Percentiles rank a stretch among this genome's conserved stretches.
phyloP scores from a whole-genome alignment of 2,329 filamentous ascomycete genomes.

The Emmonsiellopsis sp. region DNA sequence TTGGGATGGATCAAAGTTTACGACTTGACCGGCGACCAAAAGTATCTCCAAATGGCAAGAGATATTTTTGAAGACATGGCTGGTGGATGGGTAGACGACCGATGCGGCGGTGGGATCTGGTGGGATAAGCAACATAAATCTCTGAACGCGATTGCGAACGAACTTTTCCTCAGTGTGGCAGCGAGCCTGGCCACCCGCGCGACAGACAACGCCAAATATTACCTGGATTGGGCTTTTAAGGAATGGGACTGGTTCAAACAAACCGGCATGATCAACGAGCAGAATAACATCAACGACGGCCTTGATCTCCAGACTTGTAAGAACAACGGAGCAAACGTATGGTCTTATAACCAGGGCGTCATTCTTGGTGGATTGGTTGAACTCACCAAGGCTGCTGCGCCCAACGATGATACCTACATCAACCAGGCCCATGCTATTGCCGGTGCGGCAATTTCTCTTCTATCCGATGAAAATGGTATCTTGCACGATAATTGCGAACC shows the following conservation, averaged over 20 bases:
- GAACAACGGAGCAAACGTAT: constrained; percentile 19
- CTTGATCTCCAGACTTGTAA: constrained; percentile 19
- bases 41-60: constrained; percentile 39
- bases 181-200: constrained; percentile 47
- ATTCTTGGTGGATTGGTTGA: constrained; percentile 50
- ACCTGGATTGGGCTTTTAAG: constrained; percentile 37
- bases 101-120: constrained; percentile 35
- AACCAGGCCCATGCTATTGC: constrained; percentile 41
- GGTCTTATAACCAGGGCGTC: constrained; percentile 54
- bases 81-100: constrained; percentile 26
- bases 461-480: constrained; percentile 39
- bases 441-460: constrained; percentile 39
- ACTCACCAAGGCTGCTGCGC: constrained; percentile 30
- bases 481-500: constrained; percentile 48
- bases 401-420: constrained; percentile 34
- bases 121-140: constrained; percentile 39
- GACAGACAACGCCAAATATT: constrained; percentile 17
- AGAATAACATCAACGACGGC: constrained; percentile 39
- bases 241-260: constrained; percentile 44
- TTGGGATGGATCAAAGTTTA: constrained; percentile 47
- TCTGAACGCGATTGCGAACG: constrained; percentile 47
- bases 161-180: constrained; percentile 46
- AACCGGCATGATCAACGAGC: constrained; percentile 38
- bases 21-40: constrained; percentile 37
- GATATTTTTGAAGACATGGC: constrained; percentile 41